These are phyloP conservation scores for Stellera chamaejasme DNA, from an alignment of 345 rosid genomes.

Conservation along the genomic window DNA sequence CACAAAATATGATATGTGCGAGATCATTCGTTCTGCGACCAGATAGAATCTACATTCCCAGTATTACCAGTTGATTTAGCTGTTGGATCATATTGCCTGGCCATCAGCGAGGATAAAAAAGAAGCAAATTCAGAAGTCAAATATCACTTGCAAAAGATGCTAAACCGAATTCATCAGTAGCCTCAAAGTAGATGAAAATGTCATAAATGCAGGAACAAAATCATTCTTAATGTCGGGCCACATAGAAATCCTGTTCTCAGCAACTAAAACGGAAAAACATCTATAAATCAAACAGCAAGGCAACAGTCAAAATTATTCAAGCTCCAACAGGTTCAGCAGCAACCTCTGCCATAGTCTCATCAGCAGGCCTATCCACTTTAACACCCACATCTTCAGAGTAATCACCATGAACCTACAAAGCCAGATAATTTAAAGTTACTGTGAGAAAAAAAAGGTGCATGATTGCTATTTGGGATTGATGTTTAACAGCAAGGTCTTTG, in stretches of 20 bases:
- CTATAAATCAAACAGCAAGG: background rate
- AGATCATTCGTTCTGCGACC: no score
- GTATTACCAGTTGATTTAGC: no score
- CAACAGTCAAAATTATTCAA: conserved; percentile 11
- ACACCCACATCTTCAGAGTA: conserved; percentile 74
- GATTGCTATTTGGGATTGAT: background rate
- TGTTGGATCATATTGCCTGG: no score
- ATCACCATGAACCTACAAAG: conserved; percentile 74
- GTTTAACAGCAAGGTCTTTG: background rate
- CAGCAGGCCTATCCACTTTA: conserved; percentile 77
- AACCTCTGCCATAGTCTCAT: conserved; percentile 55
- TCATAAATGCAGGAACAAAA: background rate
- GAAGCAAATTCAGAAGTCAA: no score
- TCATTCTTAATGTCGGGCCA: conserved; percentile 6
- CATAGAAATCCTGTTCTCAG: conserved; percentile 1
- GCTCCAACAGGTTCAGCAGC: conserved; percentile 56
- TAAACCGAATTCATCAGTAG: no score
- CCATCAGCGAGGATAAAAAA: no score
- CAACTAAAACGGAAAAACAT: conserved; percentile 4
- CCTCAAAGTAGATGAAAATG: no score
- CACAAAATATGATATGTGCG: no score
- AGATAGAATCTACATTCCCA: no score
- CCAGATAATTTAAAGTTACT: background rate
- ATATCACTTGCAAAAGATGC: no score
- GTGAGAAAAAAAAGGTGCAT: background rate